These are phyloP conservation scores for Triticum timopheevii DNA, from an alignment of 176 grass and related monocot species.

Conservation along the genomic window DNA sequence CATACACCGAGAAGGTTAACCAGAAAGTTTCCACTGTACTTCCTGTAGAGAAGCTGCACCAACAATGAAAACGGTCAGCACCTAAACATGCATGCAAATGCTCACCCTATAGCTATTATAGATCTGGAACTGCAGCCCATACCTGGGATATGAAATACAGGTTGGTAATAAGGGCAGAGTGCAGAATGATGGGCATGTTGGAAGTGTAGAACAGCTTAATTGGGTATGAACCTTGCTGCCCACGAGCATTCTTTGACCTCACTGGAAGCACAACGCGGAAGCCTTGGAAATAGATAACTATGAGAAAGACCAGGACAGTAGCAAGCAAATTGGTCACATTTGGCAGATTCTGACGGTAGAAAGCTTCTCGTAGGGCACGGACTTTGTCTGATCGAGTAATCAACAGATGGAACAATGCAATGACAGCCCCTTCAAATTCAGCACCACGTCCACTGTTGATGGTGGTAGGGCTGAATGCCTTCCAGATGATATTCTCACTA, in stretches of 20 bases:
- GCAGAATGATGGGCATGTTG: conserved; percentile 95
- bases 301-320: conserved; percentile 90
- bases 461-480: conserved; percentile 96
- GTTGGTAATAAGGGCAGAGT: conserved; percentile 87
- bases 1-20: conserved; percentile 91
- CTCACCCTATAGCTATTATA: background rate
- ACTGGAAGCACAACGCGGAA: conserved; percentile 95
- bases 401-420: conserved; percentile 87
- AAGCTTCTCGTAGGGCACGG: conserved; percentile 76
- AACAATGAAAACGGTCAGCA: conserved; percentile 12
- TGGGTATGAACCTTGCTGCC: conserved; percentile 93
- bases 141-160: conserved; percentile 97
- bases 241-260: conserved; percentile 87
- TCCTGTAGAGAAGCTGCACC: conserved; percentile 83
- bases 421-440: conserved; percentile 96
- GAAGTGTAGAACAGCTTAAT: conserved; percentile 98
- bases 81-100: background rate
- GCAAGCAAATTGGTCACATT: conserved; percentile 94
- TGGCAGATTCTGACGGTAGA: conserved; percentile 91
- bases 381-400: conserved; percentile 92
- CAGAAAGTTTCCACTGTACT: conserved; percentile 89
- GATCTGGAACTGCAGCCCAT: background rate
- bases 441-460: conserved; percentile 92
- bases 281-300: conserved; percentile 97
- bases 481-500: conserved; percentile 98